Evolutionary conservation across 495 filamentous ascomycete genomes (phyloP).

Genomic region (Penicillium riverlandense): DNA sequence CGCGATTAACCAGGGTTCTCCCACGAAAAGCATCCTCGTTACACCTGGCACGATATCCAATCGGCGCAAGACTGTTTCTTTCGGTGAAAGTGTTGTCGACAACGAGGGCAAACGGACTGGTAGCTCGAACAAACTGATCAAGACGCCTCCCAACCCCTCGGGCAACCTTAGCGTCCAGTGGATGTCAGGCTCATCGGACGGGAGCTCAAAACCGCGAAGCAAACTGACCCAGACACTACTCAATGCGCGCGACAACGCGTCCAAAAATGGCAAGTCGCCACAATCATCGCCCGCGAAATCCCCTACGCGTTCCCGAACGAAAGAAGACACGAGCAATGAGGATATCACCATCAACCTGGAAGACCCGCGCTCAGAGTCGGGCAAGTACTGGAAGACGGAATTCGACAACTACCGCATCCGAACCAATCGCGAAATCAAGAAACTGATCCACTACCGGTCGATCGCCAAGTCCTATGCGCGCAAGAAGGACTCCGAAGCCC

Average conservation of each 20-base stretch:
- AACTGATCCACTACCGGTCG: constrained; percentile 70
- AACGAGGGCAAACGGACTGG: constrained; percentile 45
- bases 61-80: constrained; percentile 85
- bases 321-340: constrained; percentile 39
- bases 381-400: constrained; percentile 89
- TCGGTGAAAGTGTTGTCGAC: constrained; percentile 62
- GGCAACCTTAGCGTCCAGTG: constrained; percentile 63
- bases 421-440: constrained; percentile 72
- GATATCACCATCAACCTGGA: constrained; percentile 64
- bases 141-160: constrained; percentile 34
- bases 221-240: constrained; percentile 40
- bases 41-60: constrained; percentile 78
- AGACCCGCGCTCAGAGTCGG: constrained; percentile 75
- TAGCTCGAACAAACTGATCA: constrained; percentile 19
- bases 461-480: constrained; percentile 83
- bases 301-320: not conserved
- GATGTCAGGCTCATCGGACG: constrained; percentile 46
- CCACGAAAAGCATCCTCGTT: constrained; percentile 74
- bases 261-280: constrained; percentile 15
- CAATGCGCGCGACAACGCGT: constrained; percentile 34
- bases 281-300: constrained; percentile 7
- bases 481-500: constrained; percentile 78
- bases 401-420: constrained; percentile 76
- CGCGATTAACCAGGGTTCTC: constrained; percentile 36
- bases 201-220: constrained; percentile 35